These are phyloP conservation scores for Cladosporium cucumerinum DNA, from an alignment of 2,329 filamentous ascomycete genomes.

Conservation along the genomic window DNA sequence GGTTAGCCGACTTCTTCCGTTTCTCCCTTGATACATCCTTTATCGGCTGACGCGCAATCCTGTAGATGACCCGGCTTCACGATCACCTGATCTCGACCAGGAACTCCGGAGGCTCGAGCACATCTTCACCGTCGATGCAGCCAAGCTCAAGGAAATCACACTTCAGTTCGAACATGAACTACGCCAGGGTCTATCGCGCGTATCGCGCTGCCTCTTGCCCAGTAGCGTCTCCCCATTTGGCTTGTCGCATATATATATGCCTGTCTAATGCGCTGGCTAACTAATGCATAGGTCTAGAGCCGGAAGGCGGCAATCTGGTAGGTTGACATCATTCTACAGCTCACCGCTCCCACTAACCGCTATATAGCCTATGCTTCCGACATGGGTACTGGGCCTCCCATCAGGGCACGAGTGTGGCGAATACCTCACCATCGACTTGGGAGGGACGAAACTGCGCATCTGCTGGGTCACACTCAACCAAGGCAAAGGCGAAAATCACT, in stretches of 20 bases:
- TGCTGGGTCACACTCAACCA: conserved; percentile 90
- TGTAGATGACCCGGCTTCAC: conserved; percentile 10
- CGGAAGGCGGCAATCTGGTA: conserved; percentile 86
- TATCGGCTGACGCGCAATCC: neutral
- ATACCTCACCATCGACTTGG: conserved; percentile 90
- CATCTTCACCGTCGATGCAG: conserved; percentile 68
- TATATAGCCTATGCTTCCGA: conserved; percentile 88
- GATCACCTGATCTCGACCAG: conserved; percentile 56
- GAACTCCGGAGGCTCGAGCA: conserved; percentile 80
- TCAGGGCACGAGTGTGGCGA: conserved; percentile 83
- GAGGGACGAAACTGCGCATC: conserved; percentile 90
- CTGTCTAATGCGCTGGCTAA: conserved; percentile 4
- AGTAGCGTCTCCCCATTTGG: conserved; percentile 14
- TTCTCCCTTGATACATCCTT: neutral
- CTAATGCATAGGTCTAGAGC: conserved; percentile 61
- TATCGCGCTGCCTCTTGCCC: conserved; percentile 13
- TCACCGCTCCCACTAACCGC: neutral
- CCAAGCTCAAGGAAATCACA: conserved; percentile 81
- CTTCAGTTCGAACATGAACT: conserved; percentile 82
- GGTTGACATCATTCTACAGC: conserved; percentile 39
- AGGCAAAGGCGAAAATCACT: conserved; percentile 88
- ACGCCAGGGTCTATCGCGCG: conserved; percentile 58
- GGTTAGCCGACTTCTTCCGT: neutral
- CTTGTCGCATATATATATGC: conserved; percentile 2
- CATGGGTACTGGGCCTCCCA: conserved; percentile 91